Evolutionary conservation across 768 basidiomycete species (phyloP).

Genomic region (Auricularia sp.): DNA sequence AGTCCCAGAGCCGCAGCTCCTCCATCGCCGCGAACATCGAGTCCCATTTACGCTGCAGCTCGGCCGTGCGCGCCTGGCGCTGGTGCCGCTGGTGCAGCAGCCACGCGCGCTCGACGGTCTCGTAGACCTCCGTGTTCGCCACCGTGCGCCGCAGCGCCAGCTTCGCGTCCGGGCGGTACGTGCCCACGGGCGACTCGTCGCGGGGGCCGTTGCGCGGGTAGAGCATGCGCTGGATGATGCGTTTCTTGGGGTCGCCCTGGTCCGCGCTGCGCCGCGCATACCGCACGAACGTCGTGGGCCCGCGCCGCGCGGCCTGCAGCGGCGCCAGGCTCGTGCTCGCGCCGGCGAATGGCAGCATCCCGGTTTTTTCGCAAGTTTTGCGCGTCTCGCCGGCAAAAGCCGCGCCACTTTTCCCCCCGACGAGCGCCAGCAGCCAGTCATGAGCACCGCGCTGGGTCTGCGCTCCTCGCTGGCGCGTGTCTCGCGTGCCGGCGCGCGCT

Average conservation of each 20-base stretch:
- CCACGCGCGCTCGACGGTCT: slow-evolving; percentile 90
- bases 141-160: slow-evolving; percentile 74
- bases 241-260: slow-evolving; percentile 48
- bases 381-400: background rate
- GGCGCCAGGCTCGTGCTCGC: background rate
- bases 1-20: slow-evolving; percentile 33
- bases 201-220: slow-evolving; percentile 72
- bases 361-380: background rate
- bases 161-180: slow-evolving; percentile 75
- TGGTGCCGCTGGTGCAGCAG: slow-evolving; percentile 66
- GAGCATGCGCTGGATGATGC: slow-evolving; percentile 66
- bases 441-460: background rate
- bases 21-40: slow-evolving; percentile 83
- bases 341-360: background rate
- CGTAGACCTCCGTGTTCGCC: slow-evolving; percentile 79
- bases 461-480: background rate
- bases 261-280: slow-evolving; percentile 31
- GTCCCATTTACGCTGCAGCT: slow-evolving; percentile 66
- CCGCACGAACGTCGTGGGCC: slow-evolving; percentile 27
- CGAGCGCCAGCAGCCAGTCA: background rate
- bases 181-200: slow-evolving; percentile 64
- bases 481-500: background rate
- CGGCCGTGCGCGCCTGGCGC: slow-evolving; percentile 57
- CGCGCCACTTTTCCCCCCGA: background rate
- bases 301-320: background rate